Conservation (phyloP, 2,329 filamentous ascomycete genomes). For the Colletotrichum siamense region DNA sequence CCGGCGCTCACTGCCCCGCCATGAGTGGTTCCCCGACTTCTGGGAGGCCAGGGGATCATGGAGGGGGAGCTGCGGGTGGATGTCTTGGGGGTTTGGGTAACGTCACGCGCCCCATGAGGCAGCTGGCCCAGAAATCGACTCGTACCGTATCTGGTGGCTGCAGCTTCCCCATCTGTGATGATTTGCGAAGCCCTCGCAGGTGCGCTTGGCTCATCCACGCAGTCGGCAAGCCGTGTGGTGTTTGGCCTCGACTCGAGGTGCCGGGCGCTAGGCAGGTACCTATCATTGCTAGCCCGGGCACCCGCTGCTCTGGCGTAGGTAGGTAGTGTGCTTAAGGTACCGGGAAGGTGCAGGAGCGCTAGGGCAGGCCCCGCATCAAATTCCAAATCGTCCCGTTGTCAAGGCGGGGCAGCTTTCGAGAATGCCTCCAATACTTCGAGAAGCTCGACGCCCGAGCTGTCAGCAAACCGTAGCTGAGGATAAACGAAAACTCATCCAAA, state of each 20-base stretch:
- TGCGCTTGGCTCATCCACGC: not conserved
- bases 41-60: not conserved
- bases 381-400: constrained; percentile 18
- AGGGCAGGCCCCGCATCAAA: constrained; percentile 13
- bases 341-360: constrained; percentile 14
- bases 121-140: not conserved
- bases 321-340: not conserved
- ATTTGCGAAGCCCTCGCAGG: not conserved
- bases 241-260: constrained; percentile 6
- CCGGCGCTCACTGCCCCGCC: not conserved
- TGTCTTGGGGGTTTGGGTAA: not conserved
- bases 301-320: not conserved
- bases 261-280: not conserved
- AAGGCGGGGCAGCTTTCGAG: not conserved
- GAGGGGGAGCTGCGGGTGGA: not conserved
- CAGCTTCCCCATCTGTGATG: not conserved
- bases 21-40: not conserved
- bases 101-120: not conserved
- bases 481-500: not conserved
- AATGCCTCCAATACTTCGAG: not conserved
- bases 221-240: not conserved
- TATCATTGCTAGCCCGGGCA: not conserved
- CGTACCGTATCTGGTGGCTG: not conserved
- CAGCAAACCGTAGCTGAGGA: not conserved
- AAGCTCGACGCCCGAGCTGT: not conserved